Evolutionary conservation across 2,329 filamentous ascomycete genomes (phyloP).

Genomic region (Septoria petroselini): DNA sequence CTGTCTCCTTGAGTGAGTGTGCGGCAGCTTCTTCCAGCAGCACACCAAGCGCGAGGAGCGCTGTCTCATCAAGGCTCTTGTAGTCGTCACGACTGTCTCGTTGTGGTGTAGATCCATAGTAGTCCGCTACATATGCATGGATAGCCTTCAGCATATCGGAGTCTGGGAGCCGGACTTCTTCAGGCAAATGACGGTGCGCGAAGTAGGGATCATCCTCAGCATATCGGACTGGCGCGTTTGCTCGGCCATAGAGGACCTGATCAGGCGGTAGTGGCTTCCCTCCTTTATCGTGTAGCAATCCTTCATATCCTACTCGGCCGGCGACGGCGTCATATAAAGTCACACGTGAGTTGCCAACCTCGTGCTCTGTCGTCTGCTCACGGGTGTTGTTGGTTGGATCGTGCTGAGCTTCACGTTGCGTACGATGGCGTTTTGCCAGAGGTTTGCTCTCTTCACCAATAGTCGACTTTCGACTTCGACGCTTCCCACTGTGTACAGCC

Average conservation of each 20-base stretch:
- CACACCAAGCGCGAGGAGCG: conserved; percentile 70
- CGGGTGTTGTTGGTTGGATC: not conserved
- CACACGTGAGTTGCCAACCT: conserved; percentile 13
- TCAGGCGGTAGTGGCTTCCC: conserved; percentile 58
- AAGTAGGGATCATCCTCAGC: conserved; percentile 70
- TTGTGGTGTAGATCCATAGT: conserved; percentile 51
- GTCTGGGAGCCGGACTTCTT: conserved; percentile 56
- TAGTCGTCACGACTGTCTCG: conserved; percentile 40
- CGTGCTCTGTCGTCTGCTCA: conserved; percentile 3
- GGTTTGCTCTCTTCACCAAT: conserved; percentile 8
- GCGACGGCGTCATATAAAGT: conserved; percentile 72
- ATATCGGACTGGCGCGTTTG: conserved; percentile 63
- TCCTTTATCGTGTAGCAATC: conserved; percentile 43
- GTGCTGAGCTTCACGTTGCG: not conserved
- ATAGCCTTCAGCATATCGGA: conserved; percentile 67
- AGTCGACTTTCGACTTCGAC: conserved; percentile 14
- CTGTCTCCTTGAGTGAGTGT: conserved; percentile 60
- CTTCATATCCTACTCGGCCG: conserved; percentile 49
- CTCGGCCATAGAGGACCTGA: conserved; percentile 65
- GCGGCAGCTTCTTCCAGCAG: conserved; percentile 68
- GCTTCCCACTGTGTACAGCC: conserved; percentile 5
- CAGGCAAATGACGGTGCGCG: conserved; percentile 57
- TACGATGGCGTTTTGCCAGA: conserved; percentile 9
- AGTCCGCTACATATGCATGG: conserved; percentile 65
- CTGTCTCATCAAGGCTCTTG: conserved; percentile 73